Conservation (phyloP, 805 yeast genomes). For the Cyberlindnera suaveolens region DNA sequence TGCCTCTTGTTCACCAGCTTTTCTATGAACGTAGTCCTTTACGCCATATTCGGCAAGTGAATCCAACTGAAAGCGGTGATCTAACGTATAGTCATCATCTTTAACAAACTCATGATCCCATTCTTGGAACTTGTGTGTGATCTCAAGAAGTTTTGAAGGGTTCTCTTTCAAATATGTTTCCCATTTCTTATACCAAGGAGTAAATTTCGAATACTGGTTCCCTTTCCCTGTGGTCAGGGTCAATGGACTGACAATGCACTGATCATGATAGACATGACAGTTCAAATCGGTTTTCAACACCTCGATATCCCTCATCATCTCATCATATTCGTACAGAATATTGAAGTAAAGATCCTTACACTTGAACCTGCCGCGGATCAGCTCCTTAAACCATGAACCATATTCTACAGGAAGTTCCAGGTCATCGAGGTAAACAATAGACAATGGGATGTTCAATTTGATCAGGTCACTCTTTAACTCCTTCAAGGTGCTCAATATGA, state of each 20-base stretch:
- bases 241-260: constrained; percentile 38
- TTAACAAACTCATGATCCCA: constrained; percentile 7
- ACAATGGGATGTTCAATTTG: constrained; percentile 32
- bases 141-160: background rate
- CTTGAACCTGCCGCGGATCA: constrained; percentile 8
- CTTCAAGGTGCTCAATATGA: constrained; percentile 30
- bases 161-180: constrained; percentile 22
- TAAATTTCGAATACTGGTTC: constrained; percentile 38
- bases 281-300: constrained; percentile 13
- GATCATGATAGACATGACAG: constrained; percentile 30
- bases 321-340: constrained; percentile 32
- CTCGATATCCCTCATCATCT: constrained; percentile 26
- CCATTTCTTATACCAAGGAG: constrained; percentile 46
- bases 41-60: constrained; percentile 3
- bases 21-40: background rate
- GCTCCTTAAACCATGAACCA: constrained; percentile 19
- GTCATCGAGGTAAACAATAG: constrained; percentile 21
- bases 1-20: constrained; percentile 19
- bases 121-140: constrained; percentile 6
- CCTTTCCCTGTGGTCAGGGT: constrained; percentile 35
- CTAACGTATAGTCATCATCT: constrained; percentile 16
- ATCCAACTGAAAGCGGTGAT: constrained; percentile 15
- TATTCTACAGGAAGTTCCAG: constrained; percentile 6
- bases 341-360: constrained; percentile 22
- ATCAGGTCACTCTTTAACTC: constrained; percentile 27